Base-by-base conservation (phyloP, 192 early-diverging fungal species). In the Tieghemiomyces parasiticus region DNA sequence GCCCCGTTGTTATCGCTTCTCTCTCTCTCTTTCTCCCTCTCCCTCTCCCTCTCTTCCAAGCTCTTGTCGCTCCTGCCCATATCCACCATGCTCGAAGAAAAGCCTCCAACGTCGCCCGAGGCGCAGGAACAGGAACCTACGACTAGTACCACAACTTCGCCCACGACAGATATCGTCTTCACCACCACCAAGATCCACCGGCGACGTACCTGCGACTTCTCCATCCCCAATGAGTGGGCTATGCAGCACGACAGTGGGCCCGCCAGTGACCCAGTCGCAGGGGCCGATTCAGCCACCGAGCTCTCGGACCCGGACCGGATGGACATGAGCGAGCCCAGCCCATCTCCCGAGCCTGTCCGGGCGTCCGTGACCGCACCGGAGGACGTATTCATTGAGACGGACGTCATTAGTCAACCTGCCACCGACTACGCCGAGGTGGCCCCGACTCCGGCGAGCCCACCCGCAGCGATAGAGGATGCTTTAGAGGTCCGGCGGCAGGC, bases 211-310 rank as follows among this genome's bases (percentile, higher is more conserved):
- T 52, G 50, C 26, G 50, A 52, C 50, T 24, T 52, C 26, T 16
- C 13, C 24, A 52, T 52, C 26, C 50, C 50, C 22, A 25, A 52
- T 2, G 50, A 52, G 30, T 52, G 50, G 50, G 50, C 50, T 25
- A 52, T 52, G 50, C 50, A 52, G 30, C 26, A 24, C 24, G 30
- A 30, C 8, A 24, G 25, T 8, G 25, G 20, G 8, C 3, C 8
- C 46, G 20, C 19, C 20, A 22, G 20, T 24, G 19, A 19, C 19
- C 46, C 46, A 47, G 8, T 6, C 3, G 46, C 46, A 1, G 25
- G 19, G 46, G 20, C 25, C 20, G 46, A 47, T 47, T 47, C 46
- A 6, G 46, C 46, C 46, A 47, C 19, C 46, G 46, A 47, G 8
- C 19, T 47, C 19, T 8, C 46, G 3, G 46, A 47, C 46, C 25